Evolutionary conservation across 2,329 filamentous ascomycete species (phyloP).

Genomic region (Talaromyces rugulosus): DNA sequence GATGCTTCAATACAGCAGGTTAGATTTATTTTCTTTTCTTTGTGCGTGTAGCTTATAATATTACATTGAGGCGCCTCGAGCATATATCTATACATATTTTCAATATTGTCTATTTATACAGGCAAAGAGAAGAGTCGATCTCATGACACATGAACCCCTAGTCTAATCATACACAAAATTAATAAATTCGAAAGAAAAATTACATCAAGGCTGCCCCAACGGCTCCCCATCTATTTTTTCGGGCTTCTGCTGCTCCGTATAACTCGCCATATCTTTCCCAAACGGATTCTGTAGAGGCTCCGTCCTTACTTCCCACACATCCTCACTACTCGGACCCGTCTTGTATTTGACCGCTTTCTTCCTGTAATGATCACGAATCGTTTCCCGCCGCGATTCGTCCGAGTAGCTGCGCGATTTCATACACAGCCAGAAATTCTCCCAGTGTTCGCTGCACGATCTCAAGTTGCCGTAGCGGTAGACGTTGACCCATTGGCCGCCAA

Average conservation of each 20-base stretch:
- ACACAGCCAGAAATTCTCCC: conserved; percentile 96
- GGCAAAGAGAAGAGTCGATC: background rate
- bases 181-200: background rate
- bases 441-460: conserved; percentile 74
- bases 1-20: conserved; percentile 1
- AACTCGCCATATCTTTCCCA: conserved; percentile 39
- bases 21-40: background rate
- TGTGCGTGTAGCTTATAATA: background rate
- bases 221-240: conserved; percentile 18
- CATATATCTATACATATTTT: background rate
- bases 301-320: conserved; percentile 77
- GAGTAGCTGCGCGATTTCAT: conserved; percentile 72
- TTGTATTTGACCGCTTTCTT: conserved; percentile 63
- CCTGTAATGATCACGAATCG: conserved; percentile 64
- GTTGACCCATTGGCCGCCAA: conserved; percentile 87
- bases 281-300: conserved; percentile 55
- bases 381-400: conserved; percentile 55
- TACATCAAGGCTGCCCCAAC: background rate
- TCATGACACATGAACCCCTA: background rate
- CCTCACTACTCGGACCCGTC: conserved; percentile 73
- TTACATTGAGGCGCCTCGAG: background rate
- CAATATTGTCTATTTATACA: background rate
- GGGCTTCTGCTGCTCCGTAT: conserved; percentile 33
- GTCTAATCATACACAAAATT: conserved; percentile 3
- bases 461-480: conserved; percentile 82